Base-by-base conservation (phyloP, 345 rosid species). In the Bruguiera parviflora region DNA sequence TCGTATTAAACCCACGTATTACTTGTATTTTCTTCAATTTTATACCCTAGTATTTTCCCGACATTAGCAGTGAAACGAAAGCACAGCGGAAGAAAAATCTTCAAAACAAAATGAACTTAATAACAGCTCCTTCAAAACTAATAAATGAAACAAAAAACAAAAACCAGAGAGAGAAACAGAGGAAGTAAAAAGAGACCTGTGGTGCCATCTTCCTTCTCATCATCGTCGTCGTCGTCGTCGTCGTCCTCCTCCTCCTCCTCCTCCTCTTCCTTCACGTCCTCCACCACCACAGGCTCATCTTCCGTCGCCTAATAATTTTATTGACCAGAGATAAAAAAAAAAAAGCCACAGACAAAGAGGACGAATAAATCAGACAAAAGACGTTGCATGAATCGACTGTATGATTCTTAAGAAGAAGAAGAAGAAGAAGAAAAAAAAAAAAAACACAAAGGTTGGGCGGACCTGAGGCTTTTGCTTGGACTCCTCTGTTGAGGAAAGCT, bases 201-300 rank as follows among this genome's bases (percentile, higher is more conserved):
- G 70, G 83, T 77, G 0, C 77, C 91, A 57, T 84, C 96, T 0
- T 85, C 88, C 62, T 88, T 81, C 47, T 85, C 49, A 43, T 43
- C 49, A 13, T 43, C 49, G 5, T 43, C 49, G 0, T 43, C 91
- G 25, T 83, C 87, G 21, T 83, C 92, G 4, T 85, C 91, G 2
- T 87, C 88, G 13, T 86, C 92, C 1, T 87, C 94, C 15, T 87
- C 92, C 20, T 84, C 92, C 3, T 86, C 93, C 18, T 89, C 96
- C 0, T 87, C 87, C 2, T 84, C 87, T 0, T 91, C 95, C 74
- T 91, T 89, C 72, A 86, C 87, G 69, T 89, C 97, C 79, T 87
- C 49, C 49, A 43, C 97, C 37, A 86, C 85, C 3, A 85, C 72
- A 22, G 88, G 84, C 56, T 75, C 88, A 67, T 90, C 92, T 27